Evolutionary conservation across 2,329 filamentous ascomycete species (phyloP).

Genomic region (Ophiobolus disseminans): DNA sequence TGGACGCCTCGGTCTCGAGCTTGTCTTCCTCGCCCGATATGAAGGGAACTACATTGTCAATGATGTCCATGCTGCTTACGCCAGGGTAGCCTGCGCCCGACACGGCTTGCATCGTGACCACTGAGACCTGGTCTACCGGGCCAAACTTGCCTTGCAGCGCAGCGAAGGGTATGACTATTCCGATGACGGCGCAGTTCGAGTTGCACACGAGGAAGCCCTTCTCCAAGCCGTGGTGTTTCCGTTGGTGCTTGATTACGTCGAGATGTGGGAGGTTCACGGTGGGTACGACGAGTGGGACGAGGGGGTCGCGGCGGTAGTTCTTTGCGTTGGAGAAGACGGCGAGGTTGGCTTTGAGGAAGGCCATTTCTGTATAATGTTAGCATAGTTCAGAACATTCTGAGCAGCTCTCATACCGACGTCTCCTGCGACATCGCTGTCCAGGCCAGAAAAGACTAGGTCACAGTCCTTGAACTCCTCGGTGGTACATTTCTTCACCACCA

Average conservation of each 20-base stretch:
- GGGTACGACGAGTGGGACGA: slow-evolving; percentile 91
- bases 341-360: slow-evolving; percentile 86
- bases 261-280: slow-evolving; percentile 92
- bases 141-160: slow-evolving; percentile 88
- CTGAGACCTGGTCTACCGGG: slow-evolving; percentile 74
- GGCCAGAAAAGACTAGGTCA: slow-evolving; percentile 89
- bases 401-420: slow-evolving; percentile 76
- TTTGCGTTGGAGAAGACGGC: slow-evolving; percentile 97
- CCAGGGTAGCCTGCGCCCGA: slow-evolving; percentile 91
- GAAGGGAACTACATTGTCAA: slow-evolving; percentile 95
- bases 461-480: slow-evolving; percentile 85
- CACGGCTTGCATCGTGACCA: slow-evolving; percentile 94
- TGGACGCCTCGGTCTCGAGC: slow-evolving; percentile 90
- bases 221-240: slow-evolving; percentile 72
- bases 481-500: slow-evolving; percentile 85
- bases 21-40: slow-evolving; percentile 96
- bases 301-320: slow-evolving; percentile 89
- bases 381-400: slow-evolving; percentile 1
- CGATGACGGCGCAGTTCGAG: slow-evolving; percentile 97
- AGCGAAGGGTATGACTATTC: slow-evolving; percentile 92
- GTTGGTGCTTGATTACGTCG: slow-evolving; percentile 87
- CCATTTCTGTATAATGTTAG: slow-evolving; percentile 66
- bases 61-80: slow-evolving; percentile 89
- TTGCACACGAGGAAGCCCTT: slow-evolving; percentile 97
- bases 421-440: slow-evolving; percentile 91